Evolutionary conservation across 345 rosid species (phyloP).

Genomic region (Luvunga scandens): DNA sequence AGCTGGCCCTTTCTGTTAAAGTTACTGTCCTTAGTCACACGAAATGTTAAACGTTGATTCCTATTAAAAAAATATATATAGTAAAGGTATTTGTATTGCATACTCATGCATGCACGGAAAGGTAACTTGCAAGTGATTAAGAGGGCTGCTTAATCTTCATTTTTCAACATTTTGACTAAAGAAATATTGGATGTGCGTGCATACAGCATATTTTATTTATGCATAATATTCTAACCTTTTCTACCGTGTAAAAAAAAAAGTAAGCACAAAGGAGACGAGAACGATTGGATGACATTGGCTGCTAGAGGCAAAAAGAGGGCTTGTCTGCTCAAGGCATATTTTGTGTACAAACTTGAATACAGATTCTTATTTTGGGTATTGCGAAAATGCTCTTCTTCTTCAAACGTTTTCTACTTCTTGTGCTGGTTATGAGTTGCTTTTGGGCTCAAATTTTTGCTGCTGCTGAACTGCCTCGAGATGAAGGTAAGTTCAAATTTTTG

Average conservation of each 20-base stretch:
- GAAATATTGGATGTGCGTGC: not conserved
- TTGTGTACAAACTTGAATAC: not conserved
- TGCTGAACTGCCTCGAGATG: slow-evolving; percentile 32
- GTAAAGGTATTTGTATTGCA: not conserved
- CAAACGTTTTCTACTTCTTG: not conserved
- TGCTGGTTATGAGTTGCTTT: slow-evolving; percentile 17
- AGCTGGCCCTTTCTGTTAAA: not conserved
- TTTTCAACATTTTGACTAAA: not conserved
- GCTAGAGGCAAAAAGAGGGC: not conserved
- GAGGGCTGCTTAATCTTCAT: not conserved
- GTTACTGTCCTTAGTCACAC: not conserved
- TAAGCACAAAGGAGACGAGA: not conserved
- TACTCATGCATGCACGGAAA: not conserved
- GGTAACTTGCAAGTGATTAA: not conserved
- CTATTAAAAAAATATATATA: too few relatives aligned
- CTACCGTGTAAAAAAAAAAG: not conserved
- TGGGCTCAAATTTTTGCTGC: slow-evolving; percentile 9
- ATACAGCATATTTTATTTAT: not conserved
- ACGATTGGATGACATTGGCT: not conserved
- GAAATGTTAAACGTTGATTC: not conserved
- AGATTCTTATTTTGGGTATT: not conserved
- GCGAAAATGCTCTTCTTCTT: not conserved
- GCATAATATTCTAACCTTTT: not conserved
- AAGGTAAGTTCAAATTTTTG: slow-evolving; percentile 17
- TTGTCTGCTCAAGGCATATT: not conserved